Evolutionary conservation across 768 basidiomycete species (phyloP), one percentile per base, ranked within the genome.

Genomic region (Boletus bicolor): DNA sequence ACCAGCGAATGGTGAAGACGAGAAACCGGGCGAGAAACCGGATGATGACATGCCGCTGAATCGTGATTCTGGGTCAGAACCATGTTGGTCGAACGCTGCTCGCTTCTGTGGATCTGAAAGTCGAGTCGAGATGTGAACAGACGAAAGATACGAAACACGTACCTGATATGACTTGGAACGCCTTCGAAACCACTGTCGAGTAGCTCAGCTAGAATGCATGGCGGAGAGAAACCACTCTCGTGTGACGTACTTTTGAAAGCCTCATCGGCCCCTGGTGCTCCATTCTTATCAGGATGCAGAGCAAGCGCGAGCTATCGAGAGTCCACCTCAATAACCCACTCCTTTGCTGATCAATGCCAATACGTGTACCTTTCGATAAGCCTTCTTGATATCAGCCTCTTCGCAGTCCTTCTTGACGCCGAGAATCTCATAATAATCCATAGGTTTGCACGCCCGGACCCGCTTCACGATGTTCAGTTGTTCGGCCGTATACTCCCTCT

Each of bases 181-280:
- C 94, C 74, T 97, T 98, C 5, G 93, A 96, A 30, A 98, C 93
- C 88, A 95, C 96, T 98, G 66, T 11, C 24, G 17, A 38, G 9
- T 11, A 51, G 3, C 61, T 64, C 21, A 55, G 42, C 46, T 42
- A 36, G 45, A 21, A 46, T 49, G 32, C 42, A 48, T n/a, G 12
- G 11, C 26, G 21, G 36, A 52, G 14, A 51, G 48, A 55, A 39
- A 49, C 19, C 0, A 44, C 21, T 41, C 36, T 26, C 3, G 54
- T 28, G 55, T 39, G 48, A 80, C 87, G 51, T 65, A 98, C 96
- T 78, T 77, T 98, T 98, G 76, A 98, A 98, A 3, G 96, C 96
- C 69, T 98, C 96, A 57, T 98, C 96, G 15, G 96, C 96, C 39
- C 93, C 91, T n/a, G 96, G 95, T 19, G 96, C 96, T 7, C 93